phyloP scores from a whole-genome alignment of 2,329 filamentous ascomycete species.

The Fusarium kyushuense region DNA sequence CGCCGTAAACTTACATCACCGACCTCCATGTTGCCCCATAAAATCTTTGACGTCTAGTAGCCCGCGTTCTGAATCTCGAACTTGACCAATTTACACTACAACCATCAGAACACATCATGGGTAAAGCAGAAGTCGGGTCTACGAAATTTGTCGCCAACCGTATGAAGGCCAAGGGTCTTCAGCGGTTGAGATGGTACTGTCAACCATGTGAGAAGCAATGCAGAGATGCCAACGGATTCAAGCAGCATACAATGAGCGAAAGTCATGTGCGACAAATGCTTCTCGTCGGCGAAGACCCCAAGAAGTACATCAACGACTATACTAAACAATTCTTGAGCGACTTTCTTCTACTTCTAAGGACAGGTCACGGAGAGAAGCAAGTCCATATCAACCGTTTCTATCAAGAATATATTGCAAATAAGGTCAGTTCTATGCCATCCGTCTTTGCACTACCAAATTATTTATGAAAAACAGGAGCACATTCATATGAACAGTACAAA shows the following conservation, averaged over 20 bases:
- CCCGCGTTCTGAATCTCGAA: background rate
- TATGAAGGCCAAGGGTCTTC: slow-evolving; percentile 83
- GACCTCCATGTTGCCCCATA: slow-evolving; percentile 1
- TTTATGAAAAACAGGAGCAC: slow-evolving; percentile 65
- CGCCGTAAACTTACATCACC: background rate
- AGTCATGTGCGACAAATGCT: slow-evolving; percentile 91
- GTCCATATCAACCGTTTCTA: slow-evolving; percentile 94
- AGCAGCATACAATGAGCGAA: slow-evolving; percentile 87
- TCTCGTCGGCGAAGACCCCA: slow-evolving; percentile 86
- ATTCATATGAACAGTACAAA: slow-evolving; percentile 74
- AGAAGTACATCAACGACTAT: slow-evolving; percentile 85
- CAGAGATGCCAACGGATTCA: slow-evolving; percentile 90
- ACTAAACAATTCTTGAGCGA: slow-evolving; percentile 84
- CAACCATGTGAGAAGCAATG: slow-evolving; percentile 75
- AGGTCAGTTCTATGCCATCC: slow-evolving; percentile 49
- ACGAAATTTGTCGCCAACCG: slow-evolving; percentile 93
- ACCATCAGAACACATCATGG: slow-evolving; percentile 70
- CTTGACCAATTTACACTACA: slow-evolving; percentile 9
- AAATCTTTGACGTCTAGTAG: background rate
- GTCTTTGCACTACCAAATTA: background rate
- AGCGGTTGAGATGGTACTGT: slow-evolving; percentile 92
- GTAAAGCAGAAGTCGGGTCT: slow-evolving; percentile 89
- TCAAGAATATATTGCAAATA: slow-evolving; percentile 89
- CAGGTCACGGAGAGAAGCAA: slow-evolving; percentile 89
- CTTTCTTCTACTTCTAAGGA: slow-evolving; percentile 81